Evolutionary conservation across 371 early-diverging fungal genomes (phyloP).

Genomic region (Mortierella sp.): DNA sequence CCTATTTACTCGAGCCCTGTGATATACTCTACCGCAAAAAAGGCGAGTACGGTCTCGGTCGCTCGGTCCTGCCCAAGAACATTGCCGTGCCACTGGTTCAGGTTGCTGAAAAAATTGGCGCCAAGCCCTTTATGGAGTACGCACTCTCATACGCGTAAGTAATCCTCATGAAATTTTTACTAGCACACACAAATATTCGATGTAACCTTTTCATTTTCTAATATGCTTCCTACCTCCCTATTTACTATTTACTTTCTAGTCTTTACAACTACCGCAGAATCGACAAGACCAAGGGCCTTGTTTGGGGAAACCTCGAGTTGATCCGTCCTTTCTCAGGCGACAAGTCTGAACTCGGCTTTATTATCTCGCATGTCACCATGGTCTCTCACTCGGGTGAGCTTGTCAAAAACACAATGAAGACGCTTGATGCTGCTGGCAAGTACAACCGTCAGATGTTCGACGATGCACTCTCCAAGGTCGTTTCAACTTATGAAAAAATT

Average conservation of each 20-base stretch:
- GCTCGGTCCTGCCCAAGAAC: constrained; percentile 77
- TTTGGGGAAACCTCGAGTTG: constrained; percentile 80
- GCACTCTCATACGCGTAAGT: constrained; percentile 67
- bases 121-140: constrained; percentile 92
- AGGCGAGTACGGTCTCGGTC: constrained; percentile 84
- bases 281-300: constrained; percentile 67
- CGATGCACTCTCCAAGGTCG: constrained; percentile 65
- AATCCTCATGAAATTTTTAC: background rate
- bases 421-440: constrained; percentile 67
- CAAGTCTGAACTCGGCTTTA: constrained; percentile 80
- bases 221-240: background rate
- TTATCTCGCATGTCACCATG: constrained; percentile 90
- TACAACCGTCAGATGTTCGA: constrained; percentile 74
- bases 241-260: constrained; percentile 39
- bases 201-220: background rate
- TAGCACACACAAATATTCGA: too few relatives aligned
- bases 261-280: constrained; percentile 86
- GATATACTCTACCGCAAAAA: constrained; percentile 77
- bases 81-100: constrained; percentile 85
- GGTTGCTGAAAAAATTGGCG: constrained; percentile 78
- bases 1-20: constrained; percentile 92
- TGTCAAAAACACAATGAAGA: constrained; percentile 69
- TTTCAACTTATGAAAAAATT: constrained; percentile 71
- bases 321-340: constrained; percentile 84
- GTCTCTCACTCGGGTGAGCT: constrained; percentile 80